Evolutionary conservation across 495 filamentous ascomycete species (phyloP).

Genomic region (Poronia punctata): DNA sequence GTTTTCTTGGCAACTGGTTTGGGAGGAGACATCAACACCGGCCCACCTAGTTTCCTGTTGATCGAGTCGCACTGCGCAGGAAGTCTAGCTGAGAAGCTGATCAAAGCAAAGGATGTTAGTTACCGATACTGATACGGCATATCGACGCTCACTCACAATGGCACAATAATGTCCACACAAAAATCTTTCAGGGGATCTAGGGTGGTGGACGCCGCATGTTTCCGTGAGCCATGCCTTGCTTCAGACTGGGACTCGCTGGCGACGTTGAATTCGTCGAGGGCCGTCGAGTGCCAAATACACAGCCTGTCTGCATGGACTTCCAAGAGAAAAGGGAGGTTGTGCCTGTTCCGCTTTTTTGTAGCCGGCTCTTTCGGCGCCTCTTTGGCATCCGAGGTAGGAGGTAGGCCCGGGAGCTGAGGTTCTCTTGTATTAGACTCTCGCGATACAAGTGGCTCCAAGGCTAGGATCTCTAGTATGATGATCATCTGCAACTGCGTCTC

Average conservation of each 20-base stretch:
- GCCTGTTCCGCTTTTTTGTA: conserved; percentile 33
- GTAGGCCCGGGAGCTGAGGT: conserved; percentile 33
- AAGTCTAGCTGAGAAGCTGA: conserved; percentile 71
- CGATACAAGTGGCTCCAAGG: conserved; percentile 52
- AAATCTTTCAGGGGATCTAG: conserved; percentile 54
- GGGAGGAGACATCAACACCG: conserved; percentile 54
- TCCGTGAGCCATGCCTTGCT: conserved; percentile 24
- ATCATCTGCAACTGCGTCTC: conserved; percentile 91
- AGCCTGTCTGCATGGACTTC: conserved; percentile 85
- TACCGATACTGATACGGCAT: not conserved
- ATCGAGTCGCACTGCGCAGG: conserved; percentile 73
- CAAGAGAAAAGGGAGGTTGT: conserved; percentile 50
- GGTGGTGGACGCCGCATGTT: conserved; percentile 18
- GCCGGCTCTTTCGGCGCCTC: conserved; percentile 14
- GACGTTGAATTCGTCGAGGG: conserved; percentile 46
- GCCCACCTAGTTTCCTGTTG: conserved; percentile 81
- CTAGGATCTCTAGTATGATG: conserved; percentile 78
- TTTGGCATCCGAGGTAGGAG: conserved; percentile 13
- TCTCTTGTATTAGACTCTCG: conserved; percentile 30
- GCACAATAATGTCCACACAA: conserved; percentile 86
- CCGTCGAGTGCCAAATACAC: conserved; percentile 93
- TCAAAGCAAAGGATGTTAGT: conserved; percentile 14
- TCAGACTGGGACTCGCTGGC: conserved; percentile 41
- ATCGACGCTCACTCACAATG: conserved; percentile 58
- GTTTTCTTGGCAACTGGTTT: conserved; percentile 45